Conservation (phyloP, 306 rosid genomes). For the Prinsepia uniflora region DNA sequence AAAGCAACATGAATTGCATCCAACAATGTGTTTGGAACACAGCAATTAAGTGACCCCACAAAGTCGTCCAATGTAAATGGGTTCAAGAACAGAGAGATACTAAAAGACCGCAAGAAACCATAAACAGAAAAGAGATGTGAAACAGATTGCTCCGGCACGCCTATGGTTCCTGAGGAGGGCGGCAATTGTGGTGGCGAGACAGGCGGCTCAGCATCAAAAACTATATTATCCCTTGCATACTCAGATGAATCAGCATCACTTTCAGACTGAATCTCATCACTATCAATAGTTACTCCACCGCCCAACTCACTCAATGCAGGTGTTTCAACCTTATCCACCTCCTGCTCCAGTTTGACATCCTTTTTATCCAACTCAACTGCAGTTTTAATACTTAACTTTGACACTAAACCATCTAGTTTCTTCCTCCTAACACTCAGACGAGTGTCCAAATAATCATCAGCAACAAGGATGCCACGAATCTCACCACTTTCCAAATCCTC, state of each 20-base stretch:
- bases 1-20: slow-evolving; percentile 78
- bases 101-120: slow-evolving; percentile 76
- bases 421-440: slow-evolving; percentile 41
- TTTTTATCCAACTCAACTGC: slow-evolving; percentile 15
- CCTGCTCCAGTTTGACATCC: slow-evolving; percentile 14
- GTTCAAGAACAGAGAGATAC: slow-evolving; percentile 53
- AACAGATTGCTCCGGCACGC: slow-evolving; percentile 72
- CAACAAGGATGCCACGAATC: slow-evolving; percentile 51
- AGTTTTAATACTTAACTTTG: slow-evolving; percentile 14
- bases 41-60: slow-evolving; percentile 74
- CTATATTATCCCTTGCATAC: slow-evolving; percentile 26
- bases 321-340: slow-evolving; percentile 24
- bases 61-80: slow-evolving; percentile 90
- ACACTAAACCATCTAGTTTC: slow-evolving; percentile 41
- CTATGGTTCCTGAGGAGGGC: slow-evolving; percentile 69
- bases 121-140: slow-evolving; percentile 73
- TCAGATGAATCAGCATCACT: slow-evolving; percentile 38
- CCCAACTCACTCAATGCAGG: slow-evolving; percentile 35
- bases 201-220: slow-evolving; percentile 31
- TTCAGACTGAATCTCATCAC: slow-evolving; percentile 32
- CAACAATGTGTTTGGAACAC: slow-evolving; percentile 48
- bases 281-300: slow-evolving; percentile 24
- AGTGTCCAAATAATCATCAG: slow-evolving; percentile 36
- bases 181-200: slow-evolving; percentile 56
- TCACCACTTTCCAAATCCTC: slow-evolving; percentile 87